phyloP scores from a whole-genome alignment of 2,329 filamentous ascomycete species.

The Apiospora kogelbergensis region DNA sequence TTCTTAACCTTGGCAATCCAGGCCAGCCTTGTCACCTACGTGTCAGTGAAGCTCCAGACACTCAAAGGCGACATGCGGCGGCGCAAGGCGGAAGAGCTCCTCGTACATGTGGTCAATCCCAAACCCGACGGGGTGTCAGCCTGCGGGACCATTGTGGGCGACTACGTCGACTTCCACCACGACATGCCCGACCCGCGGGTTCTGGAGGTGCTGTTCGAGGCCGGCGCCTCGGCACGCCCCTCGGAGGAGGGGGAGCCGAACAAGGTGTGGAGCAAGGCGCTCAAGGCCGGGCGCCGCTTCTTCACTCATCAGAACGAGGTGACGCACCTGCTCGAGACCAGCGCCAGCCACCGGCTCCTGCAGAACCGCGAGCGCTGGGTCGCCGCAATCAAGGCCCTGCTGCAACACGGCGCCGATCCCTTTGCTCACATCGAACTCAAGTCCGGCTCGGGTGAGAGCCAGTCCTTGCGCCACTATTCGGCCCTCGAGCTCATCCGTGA shows the following conservation, averaged over 20 bases:
- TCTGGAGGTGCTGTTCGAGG: constrained; percentile 28
- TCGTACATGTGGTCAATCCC: constrained; percentile 28
- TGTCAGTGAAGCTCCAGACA: constrained; percentile 21
- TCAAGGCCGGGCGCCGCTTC: constrained; percentile 30
- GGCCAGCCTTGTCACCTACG: constrained; percentile 29
- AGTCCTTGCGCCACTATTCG: constrained; percentile 23
- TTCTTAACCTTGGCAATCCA: constrained; percentile 30
- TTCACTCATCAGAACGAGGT: constrained; percentile 30
- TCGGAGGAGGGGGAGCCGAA: constrained; percentile 23
- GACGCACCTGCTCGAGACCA: constrained; percentile 30
- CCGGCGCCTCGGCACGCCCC: constrained; percentile 21
- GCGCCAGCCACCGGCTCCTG: constrained; percentile 29
- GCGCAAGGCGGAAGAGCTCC: constrained; percentile 32
- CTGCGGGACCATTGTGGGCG: constrained; percentile 30
- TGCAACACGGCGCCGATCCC: constrained; percentile 30
- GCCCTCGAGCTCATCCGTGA: constrained; percentile 31
- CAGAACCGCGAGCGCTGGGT: constrained; percentile 32
- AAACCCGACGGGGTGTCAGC: constrained; percentile 32
- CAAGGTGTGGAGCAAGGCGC: constrained; percentile 26
- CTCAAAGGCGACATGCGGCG: constrained; percentile 19
- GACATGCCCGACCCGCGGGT: constrained; percentile 32
- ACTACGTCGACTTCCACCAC: constrained; percentile 33
- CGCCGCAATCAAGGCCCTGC: constrained; percentile 27
- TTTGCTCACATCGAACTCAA: constrained; percentile 26
- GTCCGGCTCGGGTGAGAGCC: constrained; percentile 23